Base-by-base conservation (phyloP, 78 protist genomes). In the Polysphondylium violaceum region DNA sequence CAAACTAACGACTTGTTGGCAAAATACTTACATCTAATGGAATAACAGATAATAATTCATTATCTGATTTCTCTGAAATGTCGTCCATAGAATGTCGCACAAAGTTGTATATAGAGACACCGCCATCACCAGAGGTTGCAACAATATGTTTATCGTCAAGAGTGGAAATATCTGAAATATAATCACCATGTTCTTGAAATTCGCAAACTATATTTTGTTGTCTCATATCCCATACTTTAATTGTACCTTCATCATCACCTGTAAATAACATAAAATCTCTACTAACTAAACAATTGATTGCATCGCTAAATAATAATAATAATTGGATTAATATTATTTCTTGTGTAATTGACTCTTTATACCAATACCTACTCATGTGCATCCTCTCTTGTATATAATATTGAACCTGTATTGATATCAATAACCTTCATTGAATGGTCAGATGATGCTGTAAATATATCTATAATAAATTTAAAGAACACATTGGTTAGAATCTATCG, bases 141-240 rank as follows among this genome's bases (percentile, higher is more conserved):
- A 60, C 79, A 27, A 83, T 56, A 41, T 83, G 77, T 69, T 65
- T 67, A 59, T 83, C 91, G 14, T 69, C 68, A 17, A 83, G 25
- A 2, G 91, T 83, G 21, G 65, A 69, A 21, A 83, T 83, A 55
- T 83, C 91, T 33, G 91, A 83, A 12, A 83, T 83, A 27, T 36
- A 83, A 69, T 83, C 91, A 31, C 78, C 91, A 83, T 83, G 91
- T 43, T 83, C 91, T 69, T 67, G 79, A 69, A 83, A 83, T 69
- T 83, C 91, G 41, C 91, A 83, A 17, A 83, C 91, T 25, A 83
- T 67, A 69, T 69, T 83, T 27, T 83, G 91, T 69, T 83, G 91
- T 83, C 91, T 83, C 91, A 83, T 83, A 58, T 83, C 91, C 91
- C 91, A 83, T 27, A 83, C 91, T 56, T 83, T 83, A 33, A 83